These are phyloP conservation scores for Schwanniomyces etchellsii DNA, from an alignment of 1,139 yeast species.

Conservation along the genomic window DNA sequence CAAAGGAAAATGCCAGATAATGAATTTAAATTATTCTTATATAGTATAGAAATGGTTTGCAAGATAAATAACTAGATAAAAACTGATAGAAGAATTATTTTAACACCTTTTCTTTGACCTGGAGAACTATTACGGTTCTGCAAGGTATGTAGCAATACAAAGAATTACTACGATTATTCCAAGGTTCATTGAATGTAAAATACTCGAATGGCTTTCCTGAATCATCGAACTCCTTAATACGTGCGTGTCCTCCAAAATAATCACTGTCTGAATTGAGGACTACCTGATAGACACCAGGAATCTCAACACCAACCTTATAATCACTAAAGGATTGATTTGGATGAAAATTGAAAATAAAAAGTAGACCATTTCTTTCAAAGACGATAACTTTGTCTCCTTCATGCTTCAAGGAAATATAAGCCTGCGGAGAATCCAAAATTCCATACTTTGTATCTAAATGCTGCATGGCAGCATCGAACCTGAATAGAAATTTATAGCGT, in stretches of 20 bases:
- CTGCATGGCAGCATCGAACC: constrained; percentile 83
- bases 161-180: constrained; percentile 78
- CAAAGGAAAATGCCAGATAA: neutral
- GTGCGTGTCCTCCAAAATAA: constrained; percentile 75
- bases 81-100: too few species aligned
- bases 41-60: neutral
- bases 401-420: constrained; percentile 82
- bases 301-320: constrained; percentile 83
- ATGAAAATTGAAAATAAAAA: constrained; percentile 87
- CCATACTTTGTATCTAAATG: constrained; percentile 61
- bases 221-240: constrained; percentile 54
- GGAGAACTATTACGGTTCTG: constrained; percentile 71
- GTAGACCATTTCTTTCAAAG: constrained; percentile 79
- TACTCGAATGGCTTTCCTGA: constrained; percentile 34
- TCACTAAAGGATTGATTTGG: constrained; percentile 79
- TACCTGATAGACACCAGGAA: constrained; percentile 68
- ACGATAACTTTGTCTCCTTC: constrained; percentile 84
- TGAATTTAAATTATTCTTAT: neutral
- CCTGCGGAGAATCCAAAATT: constrained; percentile 74
- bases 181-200: constrained; percentile 65
- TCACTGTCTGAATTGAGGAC: constrained; percentile 69
- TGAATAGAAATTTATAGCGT: constrained; percentile 71
- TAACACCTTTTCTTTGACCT: constrained; percentile 12
- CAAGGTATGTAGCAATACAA: constrained; percentile 80
- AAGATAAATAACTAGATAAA: too few species aligned